Evolutionary conservation across 2,329 filamentous ascomycete genomes (phyloP).

Genomic region (Hawksworthiomyces lignivorus): DNA sequence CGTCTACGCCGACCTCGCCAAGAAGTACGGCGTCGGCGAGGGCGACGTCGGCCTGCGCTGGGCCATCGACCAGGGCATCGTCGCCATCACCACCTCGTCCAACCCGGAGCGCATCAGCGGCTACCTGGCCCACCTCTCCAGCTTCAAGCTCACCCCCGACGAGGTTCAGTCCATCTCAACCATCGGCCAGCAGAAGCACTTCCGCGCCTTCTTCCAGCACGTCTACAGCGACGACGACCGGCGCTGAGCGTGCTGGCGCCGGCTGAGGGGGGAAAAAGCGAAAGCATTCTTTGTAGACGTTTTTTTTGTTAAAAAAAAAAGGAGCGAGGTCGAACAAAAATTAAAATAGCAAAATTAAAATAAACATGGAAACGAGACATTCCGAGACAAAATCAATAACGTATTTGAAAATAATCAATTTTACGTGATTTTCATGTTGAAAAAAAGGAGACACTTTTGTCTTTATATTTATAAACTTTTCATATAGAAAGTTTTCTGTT

Average conservation of each 20-base stretch:
- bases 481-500: background rate
- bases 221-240: conserved; percentile 45
- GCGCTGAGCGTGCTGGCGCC: conserved; percentile 11
- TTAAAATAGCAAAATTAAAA: too few species aligned
- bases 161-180: conserved; percentile 51
- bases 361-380: too few species aligned
- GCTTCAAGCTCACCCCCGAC: conserved; percentile 50
- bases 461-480: background rate
- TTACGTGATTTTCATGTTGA: background rate
- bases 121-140: conserved; percentile 42
- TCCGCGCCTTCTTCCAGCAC: conserved; percentile 49
- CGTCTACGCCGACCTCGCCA: conserved; percentile 41
- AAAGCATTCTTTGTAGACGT: too few species aligned
- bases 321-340: too few species aligned
- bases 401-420: too few species aligned
- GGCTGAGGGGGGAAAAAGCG: background rate
- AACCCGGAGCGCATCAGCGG: conserved; percentile 49
- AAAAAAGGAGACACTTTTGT: too few species aligned
- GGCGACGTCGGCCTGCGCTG: conserved; percentile 53
- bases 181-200: conserved; percentile 53
- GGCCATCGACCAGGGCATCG: conserved; percentile 51
- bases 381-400: too few species aligned
- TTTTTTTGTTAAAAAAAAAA: too few species aligned
- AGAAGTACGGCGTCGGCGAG: conserved; percentile 50
- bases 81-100: conserved; percentile 52